A percentile compares a stretch with the other conserved stretches of the same genome.
Evolutionary conservation across 768 basidiomycete species (phyloP).

Genomic region (Cantharellus cinnabarinus): DNA sequence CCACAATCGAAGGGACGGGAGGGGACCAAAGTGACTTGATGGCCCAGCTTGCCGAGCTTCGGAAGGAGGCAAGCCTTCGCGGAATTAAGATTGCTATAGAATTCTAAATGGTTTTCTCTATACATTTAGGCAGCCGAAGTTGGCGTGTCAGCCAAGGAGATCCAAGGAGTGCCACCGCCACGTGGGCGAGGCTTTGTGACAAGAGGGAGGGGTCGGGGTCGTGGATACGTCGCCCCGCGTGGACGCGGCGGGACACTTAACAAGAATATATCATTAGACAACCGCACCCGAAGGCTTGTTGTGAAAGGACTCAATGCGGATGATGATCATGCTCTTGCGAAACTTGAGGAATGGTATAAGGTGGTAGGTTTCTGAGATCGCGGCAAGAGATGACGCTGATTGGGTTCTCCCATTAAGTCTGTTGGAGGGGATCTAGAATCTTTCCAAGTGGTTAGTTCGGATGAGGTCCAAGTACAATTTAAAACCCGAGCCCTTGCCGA

Average conservation of each 20-base stretch:
- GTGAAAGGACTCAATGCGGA: slow-evolving; percentile 43
- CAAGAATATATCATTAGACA: slow-evolving; percentile 73
- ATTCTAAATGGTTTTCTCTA: not conserved
- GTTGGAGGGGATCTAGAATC: slow-evolving; percentile 51
- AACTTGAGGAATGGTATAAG: slow-evolving; percentile 70
- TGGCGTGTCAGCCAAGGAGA: slow-evolving; percentile 21
- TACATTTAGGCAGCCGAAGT: slow-evolving; percentile 15
- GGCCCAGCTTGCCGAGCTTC: slow-evolving; percentile 54
- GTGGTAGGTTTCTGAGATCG: slow-evolving; percentile 15
- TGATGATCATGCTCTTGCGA: slow-evolving; percentile 26
- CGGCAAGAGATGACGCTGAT: slow-evolving; percentile 3
- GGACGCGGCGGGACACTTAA: slow-evolving; percentile 46
- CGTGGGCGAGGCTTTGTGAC: slow-evolving; percentile 41
- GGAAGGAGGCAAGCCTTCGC: slow-evolving; percentile 43
- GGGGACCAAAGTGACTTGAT: slow-evolving; percentile 40
- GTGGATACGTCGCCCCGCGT: slow-evolving; percentile 13
- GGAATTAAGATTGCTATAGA: not conserved
- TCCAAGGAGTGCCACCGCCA: slow-evolving; percentile 19
- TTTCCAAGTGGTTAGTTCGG: slow-evolving; percentile 32
- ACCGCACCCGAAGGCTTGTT: slow-evolving; percentile 61
- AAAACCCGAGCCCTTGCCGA: slow-evolving; percentile 54
- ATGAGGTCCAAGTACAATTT: slow-evolving; percentile 47
- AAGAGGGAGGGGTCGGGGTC: slow-evolving; percentile 32
- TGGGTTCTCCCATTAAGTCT: slow-evolving; percentile 17
- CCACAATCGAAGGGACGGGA: slow-evolving; percentile 17